Base-by-base conservation (phyloP, 2,329 filamentous ascomycete genomes). In the Emmonsia crescens region DNA sequence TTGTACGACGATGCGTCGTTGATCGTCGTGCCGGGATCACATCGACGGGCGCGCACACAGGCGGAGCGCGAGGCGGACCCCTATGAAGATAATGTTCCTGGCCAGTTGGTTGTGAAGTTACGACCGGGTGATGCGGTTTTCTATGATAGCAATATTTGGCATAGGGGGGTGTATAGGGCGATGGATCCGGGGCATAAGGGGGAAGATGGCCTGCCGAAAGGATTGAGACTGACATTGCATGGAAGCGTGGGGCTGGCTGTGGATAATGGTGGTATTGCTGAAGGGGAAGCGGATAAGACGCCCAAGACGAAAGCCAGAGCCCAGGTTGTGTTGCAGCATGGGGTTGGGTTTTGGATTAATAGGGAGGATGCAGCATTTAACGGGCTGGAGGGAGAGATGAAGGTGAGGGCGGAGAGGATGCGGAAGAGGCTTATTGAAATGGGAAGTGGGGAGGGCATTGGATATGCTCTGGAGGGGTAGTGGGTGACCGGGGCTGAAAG, bases 61-160 rank as follows among this genome's bases (percentile, higher is more conserved):
- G 71, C 68, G 0, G 91, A 96, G 80, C 80, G 89, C 14, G 73
- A 69, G 6, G 89, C 89, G 0, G 84, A 79, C 24, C 86, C 87
- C 0, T 88, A 84, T 68, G 87, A 86, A 66, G 70, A 76, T 2
- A 69, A 77, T 1, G 68, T 94, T 66, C 84, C 86, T 0, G 83
- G 78, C 0, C 86, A 91, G 77, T 70, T 86, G 16, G 75, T 83
- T 3, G 89, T 95, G 19, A 70, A 78, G 70, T 77, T 95, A 64
- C 77, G 82, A 64, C 81, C 89, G 0, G 91, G 91, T 0, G 91
- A 96, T 74, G 84, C 88, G 19, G 89, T 89, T 49, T 96, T 96
- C 69, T 96, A 96, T 71, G 86, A 96, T 73, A 95, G 92, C 71
- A 95, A 96, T 73, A 95, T 96, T 65, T 73, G 95, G 61, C 77